Conservation (phyloP, 306 rosid genomes). For the Prunus dulcis region DNA sequence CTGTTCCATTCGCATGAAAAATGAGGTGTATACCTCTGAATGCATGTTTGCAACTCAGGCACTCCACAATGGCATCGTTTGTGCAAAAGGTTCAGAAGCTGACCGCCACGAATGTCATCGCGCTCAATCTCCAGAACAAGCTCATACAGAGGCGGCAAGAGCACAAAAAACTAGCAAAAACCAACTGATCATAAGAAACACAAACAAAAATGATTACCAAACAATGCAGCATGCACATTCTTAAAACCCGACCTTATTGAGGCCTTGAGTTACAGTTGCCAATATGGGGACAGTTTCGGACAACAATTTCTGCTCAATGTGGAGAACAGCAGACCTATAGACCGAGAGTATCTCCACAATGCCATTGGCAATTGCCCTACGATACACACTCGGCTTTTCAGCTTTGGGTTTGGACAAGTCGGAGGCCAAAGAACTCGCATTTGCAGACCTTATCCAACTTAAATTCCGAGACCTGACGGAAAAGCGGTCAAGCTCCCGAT, state of each 20-base stretch:
- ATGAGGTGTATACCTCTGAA: constrained; percentile 62
- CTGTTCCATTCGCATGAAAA: background rate
- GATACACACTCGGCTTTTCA: constrained; percentile 73
- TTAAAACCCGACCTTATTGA: constrained; percentile 60
- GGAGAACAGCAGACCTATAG: constrained; percentile 79
- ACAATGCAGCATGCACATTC: background rate
- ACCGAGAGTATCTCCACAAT: constrained; percentile 80
- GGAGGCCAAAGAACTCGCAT: constrained; percentile 35
- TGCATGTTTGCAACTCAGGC: constrained; percentile 92
- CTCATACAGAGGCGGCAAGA: constrained; percentile 82
- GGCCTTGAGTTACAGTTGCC: constrained; percentile 89
- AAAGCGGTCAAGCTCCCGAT: constrained; percentile 85
- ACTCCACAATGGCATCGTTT: constrained; percentile 95
- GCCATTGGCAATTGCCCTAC: constrained; percentile 89
- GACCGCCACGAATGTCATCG: constrained; percentile 82
- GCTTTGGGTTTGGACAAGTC: constrained; percentile 25
- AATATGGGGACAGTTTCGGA: constrained; percentile 79
- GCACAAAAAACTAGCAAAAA: constrained; percentile 63
- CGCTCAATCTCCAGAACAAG: constrained; percentile 82
- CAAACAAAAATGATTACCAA: background rate
- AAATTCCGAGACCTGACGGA: constrained; percentile 74
- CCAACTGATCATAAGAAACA: background rate
- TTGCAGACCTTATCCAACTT: constrained; percentile 77
- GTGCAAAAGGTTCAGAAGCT: constrained; percentile 81
- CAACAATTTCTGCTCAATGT: constrained; percentile 80